Evolutionary conservation across 2,329 filamentous ascomycete species (phyloP), one percentile per base, ranked within the genome.

Genomic region (Alternaria triticimaculans): DNA sequence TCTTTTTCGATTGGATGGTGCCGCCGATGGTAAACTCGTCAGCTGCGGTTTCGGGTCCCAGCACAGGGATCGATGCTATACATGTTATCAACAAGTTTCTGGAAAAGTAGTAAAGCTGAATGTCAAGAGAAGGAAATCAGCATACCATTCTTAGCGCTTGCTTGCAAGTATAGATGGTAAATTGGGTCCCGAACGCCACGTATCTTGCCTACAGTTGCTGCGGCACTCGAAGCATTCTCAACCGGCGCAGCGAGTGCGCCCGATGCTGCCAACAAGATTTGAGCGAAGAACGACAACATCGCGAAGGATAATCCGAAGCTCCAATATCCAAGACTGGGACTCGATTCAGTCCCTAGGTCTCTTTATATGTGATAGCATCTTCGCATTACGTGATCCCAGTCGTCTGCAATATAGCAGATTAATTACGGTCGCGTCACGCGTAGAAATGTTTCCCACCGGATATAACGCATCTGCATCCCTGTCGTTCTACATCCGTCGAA

Each of bases 151-250:
- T 80, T 76, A 6, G 83, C 77, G 58, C 81, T 80, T 4, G 81
- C 77, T 72, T 87, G 85, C 4, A 87, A 78, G 67, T 87, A 87
- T 21, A 84, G 80, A 70, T 87, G 85, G 66, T 82, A 87, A 60
- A 87, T 83, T 3, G 86, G 85, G 7, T 80, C 79, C 60, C 79
- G 75, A 9, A 86, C 84, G 41, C 82, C 82, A 33, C 85, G 84
- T 64, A 87, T 85, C 70, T 84, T 82, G 71, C 84, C 82, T 12
- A 84, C 78, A 56, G 84, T 84, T 45, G 80, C 80, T 53, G 55
- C 37, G 9, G 37, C 43, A 18, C n/a, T 11, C 41, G n/a, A 30
- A 5, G 26, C 21, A 15, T 64, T 62, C n/a, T 58, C 57, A 1
- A 72, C 57, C 3, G 69, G 70, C 15, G 65, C 64, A 9, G 59